phyloP scores from a whole-genome alignment of 2,329 filamentous ascomycete genomes.

The Hypoxylon rubiginosum region DNA sequence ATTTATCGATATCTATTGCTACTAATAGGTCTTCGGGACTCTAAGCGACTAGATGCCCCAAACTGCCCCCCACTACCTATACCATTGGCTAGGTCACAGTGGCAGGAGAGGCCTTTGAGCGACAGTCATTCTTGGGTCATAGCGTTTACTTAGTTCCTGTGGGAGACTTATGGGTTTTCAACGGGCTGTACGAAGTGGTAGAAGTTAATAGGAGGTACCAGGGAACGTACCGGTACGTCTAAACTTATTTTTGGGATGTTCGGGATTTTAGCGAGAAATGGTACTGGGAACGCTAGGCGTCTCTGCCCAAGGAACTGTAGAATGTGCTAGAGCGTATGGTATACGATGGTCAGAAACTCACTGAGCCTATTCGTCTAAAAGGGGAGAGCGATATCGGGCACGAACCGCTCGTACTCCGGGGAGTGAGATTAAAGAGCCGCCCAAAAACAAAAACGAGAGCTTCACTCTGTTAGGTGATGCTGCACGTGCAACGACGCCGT shows the following conservation, averaged over 20 bases:
- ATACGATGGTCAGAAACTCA: background rate
- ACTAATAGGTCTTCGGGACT: background rate
- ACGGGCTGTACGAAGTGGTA: background rate
- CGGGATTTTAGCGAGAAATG: background rate
- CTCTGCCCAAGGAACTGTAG: background rate
- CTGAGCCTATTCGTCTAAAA: background rate
- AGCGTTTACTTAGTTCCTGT: background rate
- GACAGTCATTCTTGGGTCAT: background rate
- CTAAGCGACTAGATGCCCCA: background rate
- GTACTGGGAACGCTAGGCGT: background rate
- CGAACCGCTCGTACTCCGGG: background rate
- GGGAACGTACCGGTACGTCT: background rate
- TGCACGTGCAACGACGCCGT: background rate
- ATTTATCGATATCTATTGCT: background rate
- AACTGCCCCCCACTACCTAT: background rate
- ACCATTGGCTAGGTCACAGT: background rate
- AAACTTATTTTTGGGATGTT: background rate
- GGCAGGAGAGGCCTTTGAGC: background rate
- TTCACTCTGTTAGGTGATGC: background rate
- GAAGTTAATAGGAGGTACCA: background rate
- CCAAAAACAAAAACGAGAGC: background rate
- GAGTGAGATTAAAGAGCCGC: background rate
- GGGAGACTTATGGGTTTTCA: background rate
- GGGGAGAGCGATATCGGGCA: background rate
- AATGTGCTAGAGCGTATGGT: background rate